A percentile compares a stretch with the other conserved stretches of the same genome.
Conservation (phyloP, 352 stramenopile species). For the Blastocystis sp. region DNA sequence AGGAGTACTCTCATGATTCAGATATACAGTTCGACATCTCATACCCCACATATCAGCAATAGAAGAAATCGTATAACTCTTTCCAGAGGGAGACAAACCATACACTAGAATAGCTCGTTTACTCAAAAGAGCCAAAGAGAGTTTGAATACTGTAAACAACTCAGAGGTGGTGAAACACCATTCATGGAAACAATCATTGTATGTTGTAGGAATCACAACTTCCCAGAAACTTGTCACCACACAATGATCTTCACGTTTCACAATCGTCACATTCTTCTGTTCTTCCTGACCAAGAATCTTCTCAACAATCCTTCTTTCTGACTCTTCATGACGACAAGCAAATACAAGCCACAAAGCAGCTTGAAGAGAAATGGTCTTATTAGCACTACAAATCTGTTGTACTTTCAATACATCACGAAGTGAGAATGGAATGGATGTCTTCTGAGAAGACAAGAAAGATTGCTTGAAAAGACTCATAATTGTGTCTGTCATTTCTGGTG, state of each 20-base stretch:
- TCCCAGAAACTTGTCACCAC: neutral
- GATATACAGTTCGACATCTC: neutral
- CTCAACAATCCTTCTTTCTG: neutral
- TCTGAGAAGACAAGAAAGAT: neutral
- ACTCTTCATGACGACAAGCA: neutral
- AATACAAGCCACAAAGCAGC: neutral
- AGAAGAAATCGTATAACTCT: neutral
- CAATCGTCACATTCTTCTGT: neutral
- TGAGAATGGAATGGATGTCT: neutral
- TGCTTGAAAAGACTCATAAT: neutral
- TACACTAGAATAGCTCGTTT: constrained; percentile 43
- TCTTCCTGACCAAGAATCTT: neutral
- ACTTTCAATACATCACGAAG: constrained; percentile 10
- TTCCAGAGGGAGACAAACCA: constrained; percentile 15
- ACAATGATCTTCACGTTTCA: neutral
- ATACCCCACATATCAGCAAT: neutral
- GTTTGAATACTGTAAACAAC: neutral
- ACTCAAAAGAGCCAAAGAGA: neutral
- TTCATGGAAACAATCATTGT: neutral
- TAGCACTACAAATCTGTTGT: neutral
- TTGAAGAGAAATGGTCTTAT: neutral
- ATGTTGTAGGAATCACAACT: neutral
- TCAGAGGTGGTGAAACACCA: neutral
- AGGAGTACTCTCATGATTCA: constrained; percentile 3
- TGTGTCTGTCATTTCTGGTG: neutral